Base-by-base conservation (phyloP, 306 rosid genomes). In the Macrotyloma uniflorum region DNA sequence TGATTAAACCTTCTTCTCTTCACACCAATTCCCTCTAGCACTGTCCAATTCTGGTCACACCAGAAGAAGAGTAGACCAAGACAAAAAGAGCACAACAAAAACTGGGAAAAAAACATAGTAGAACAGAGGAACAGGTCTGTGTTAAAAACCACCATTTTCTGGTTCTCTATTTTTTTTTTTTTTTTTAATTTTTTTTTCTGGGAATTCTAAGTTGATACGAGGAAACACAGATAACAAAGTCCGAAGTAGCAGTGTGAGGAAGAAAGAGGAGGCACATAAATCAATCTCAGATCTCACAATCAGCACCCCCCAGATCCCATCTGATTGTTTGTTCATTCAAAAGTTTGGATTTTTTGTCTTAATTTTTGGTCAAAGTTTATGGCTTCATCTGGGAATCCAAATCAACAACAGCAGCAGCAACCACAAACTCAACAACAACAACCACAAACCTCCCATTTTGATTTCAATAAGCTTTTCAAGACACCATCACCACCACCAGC, bases 351-450 rank as follows among this genome's bases (percentile, higher is more conserved):
- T 43, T 80, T 55, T 57, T 3, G 3, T 20, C 4, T 67, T 2
- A 19, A 20, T 30, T 64, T 35, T 30, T 13, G 36, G 74, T 65
- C 80, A 76, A 74, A 74, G 57, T 82, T 65, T 83, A 87, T 87
- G 91, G 89, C 91, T 85, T 83, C 87, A 24, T 74, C 91, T 64
- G 87, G 84, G 66, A 85, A 85, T 64, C 85, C 83, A 68, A 82
- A 81, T 66, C 91, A 53, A 6, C 87, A 85, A 14, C 77, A 38
- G n/a, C 71, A 65, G 11, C 67, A 22, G 1, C 87, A 55, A 4
- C 89, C 76, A 2, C 61, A 57, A 47, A 87, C 78, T 81, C 67
- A 30, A 35, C 64, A 54, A 14, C 87, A 63, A 8, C 87, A 82
- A 14, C 59, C 32, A 42, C 89, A 83, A 79, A 46, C 72, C 5